A percentile compares a stretch with the other conserved stretches of the same genome.
phyloP scores from a whole-genome alignment of 2,329 filamentous ascomycete species.

The Colletotrichum sp. region DNA sequence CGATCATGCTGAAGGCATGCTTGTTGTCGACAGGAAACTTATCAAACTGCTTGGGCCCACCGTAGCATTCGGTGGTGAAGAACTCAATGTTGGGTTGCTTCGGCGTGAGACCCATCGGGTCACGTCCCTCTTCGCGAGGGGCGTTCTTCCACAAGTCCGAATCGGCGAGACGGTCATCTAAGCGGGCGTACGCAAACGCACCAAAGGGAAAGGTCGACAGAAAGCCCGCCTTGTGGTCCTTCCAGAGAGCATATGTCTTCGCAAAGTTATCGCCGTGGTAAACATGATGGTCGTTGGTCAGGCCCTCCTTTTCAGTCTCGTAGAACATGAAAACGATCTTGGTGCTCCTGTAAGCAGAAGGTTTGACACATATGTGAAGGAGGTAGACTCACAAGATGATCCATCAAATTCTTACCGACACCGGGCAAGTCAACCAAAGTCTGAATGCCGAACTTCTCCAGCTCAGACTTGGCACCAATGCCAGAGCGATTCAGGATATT shows the following conservation, averaged over 20 bases:
- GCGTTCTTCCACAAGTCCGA: conserved; percentile 60
- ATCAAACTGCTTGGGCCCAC: conserved; percentile 62
- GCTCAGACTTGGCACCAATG: conserved; percentile 50
- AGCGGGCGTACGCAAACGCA: conserved; percentile 64
- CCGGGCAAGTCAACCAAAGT: conserved; percentile 48
- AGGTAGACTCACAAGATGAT: conserved; percentile 45
- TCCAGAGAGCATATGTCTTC: conserved; percentile 59
- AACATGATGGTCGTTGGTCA: conserved; percentile 59
- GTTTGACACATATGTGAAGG: neutral
- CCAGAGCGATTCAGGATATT: conserved; percentile 58
- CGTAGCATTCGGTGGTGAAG: conserved; percentile 67
- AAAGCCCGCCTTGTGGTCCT: conserved; percentile 61
- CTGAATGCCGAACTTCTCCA: conserved; percentile 42
- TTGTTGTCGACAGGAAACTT: conserved; percentile 58
- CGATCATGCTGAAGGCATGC: conserved; percentile 62
- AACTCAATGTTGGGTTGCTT: conserved; percentile 66
- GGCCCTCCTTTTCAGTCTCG: conserved; percentile 53
- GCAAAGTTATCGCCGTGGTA: conserved; percentile 58
- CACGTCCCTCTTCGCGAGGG: conserved; percentile 52
- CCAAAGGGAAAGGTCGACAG: conserved; percentile 69
- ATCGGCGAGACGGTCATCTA: conserved; percentile 62
- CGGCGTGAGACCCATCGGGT: conserved; percentile 65
- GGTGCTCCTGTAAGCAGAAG: neutral
- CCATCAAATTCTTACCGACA: conserved; percentile 56
- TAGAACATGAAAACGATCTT: conserved; percentile 66